Evolutionary conservation across 1,284 basidiomycete species (phyloP), one percentile per base, ranked within the genome.

Genomic region (Ceratobasidium sp.): DNA sequence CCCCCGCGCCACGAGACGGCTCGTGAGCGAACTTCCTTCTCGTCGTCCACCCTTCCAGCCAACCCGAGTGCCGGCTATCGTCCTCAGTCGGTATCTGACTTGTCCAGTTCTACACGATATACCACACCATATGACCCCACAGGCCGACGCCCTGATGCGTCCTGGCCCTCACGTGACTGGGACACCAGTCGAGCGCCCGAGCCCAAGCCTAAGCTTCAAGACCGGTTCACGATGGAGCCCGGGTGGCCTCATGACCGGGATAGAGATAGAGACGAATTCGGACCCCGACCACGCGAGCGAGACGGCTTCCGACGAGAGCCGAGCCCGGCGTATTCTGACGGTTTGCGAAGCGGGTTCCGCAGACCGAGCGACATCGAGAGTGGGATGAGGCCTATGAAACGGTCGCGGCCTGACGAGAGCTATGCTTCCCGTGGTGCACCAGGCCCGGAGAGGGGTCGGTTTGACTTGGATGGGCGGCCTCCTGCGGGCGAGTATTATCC

Each of bases 301-400:
- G 66, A 69, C 9, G 51, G 66, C 11, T 69, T 30, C 33, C 46
- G 66, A 36, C 46, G 66, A 53, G 66, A 69, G 33, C 38, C 66
- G 0, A 58, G 53, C 14, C 66, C 66, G 25, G 40, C 23, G n/a
- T 69, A 58, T 54, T 44, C 53, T 6, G 66, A 69, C n/a, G 66
- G 66, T 11, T 28, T 69, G 14, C 66, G 66, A 12, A 49, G 40
- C 33, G 66, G 66, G 14, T 69, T 69, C 42, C 40, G 66, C 18
- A 53, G 66, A 21, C 38, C 51, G 16, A 53, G 40, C 23, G 54
- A 58, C 12, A 53, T 58, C 25, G 66, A 69, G 23, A 56, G n/a
- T 56, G 66, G 51, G 8, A 69, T 69, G 21, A 36, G 66, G 40
- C 66, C 66, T 7, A 69, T 69, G 66, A 69, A 69, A 21, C 53